phyloP scores from a whole-genome alignment of 2,329 filamentous ascomycete species.

The Dothideomycetes sp. region DNA sequence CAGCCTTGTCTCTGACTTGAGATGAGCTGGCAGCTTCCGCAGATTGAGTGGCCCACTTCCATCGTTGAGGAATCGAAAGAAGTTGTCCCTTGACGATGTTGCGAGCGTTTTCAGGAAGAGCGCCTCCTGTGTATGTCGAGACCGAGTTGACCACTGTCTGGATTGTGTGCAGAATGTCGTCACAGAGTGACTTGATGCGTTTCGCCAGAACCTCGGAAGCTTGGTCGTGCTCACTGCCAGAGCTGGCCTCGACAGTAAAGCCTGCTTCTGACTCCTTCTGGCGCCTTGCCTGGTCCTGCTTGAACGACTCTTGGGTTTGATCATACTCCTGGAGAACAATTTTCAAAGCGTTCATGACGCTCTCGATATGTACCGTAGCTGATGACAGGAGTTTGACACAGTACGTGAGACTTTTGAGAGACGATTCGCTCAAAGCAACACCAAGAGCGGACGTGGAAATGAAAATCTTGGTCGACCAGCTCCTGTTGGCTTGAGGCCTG shows the following conservation, averaged over 20 bases:
- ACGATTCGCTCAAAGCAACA: slow-evolving; percentile 84
- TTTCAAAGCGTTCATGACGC: slow-evolving; percentile 65
- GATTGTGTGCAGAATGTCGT: slow-evolving; percentile 45
- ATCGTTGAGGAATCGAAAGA: slow-evolving; percentile 73
- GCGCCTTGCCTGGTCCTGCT: slow-evolving; percentile 13
- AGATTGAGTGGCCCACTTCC: slow-evolving; percentile 52
- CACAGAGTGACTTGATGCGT: slow-evolving; percentile 57
- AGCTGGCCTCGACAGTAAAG: slow-evolving; percentile 6
- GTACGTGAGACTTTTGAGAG: slow-evolving; percentile 71
- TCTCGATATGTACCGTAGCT: slow-evolving; percentile 73
- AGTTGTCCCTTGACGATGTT: slow-evolving; percentile 76
- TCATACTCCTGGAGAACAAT: slow-evolving; percentile 75
- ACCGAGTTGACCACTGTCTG: slow-evolving; percentile 77
- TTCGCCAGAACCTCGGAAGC: slow-evolving; percentile 57
- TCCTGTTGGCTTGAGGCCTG: slow-evolving; percentile 33
- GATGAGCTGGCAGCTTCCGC: slow-evolving; percentile 22
- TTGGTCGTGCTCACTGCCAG: slow-evolving; percentile 20
- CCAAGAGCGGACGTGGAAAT: slow-evolving; percentile 86
- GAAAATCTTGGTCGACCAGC: slow-evolving; percentile 72
- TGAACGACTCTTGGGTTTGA: slow-evolving; percentile 18
- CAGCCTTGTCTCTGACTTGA: slow-evolving; percentile 11
- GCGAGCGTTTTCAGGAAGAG: slow-evolving; percentile 79
- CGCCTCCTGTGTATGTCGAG: slow-evolving; percentile 82
- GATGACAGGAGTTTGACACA: slow-evolving; percentile 72
- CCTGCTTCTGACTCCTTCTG: slow-evolving; percentile 20